Conservation (phyloP, 352 stramenopile genomes). For the Phytophthora meadii region DNA sequence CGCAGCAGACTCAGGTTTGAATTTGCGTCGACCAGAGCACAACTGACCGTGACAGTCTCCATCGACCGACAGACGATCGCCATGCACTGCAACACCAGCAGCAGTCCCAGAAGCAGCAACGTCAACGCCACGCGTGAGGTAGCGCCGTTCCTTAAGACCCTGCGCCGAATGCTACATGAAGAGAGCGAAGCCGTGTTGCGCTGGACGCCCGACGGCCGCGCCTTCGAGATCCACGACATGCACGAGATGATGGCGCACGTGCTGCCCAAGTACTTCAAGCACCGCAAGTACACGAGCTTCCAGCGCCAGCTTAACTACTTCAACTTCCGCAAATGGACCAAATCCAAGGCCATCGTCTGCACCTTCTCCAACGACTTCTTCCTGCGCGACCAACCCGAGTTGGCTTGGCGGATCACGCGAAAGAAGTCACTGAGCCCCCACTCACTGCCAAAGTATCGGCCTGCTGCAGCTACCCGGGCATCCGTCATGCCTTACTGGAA, state of each 20-base stretch:
- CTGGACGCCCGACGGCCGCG: constrained; percentile 67
- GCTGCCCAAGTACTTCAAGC: constrained; percentile 95
- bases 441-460: constrained; percentile 17
- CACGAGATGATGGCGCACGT: constrained; percentile 82
- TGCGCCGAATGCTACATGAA: constrained; percentile 68
- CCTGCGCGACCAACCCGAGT: constrained; percentile 68
- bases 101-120: constrained; percentile 3
- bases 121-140: constrained; percentile 46
- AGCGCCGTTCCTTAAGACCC: constrained; percentile 70
- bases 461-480: constrained; percentile 6
- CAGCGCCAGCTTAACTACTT: constrained; percentile 96
- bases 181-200: constrained; percentile 63
- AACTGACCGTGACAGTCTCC: constrained; percentile 21
- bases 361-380: constrained; percentile 85
- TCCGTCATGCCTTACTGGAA: constrained; percentile 34
- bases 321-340: constrained; percentile 92
- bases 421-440: constrained; percentile 58
- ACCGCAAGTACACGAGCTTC: constrained; percentile 94
- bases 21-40: constrained; percentile 33
- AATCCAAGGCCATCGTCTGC: constrained; percentile 78
- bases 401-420: constrained; percentile 70
- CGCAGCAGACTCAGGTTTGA: constrained; percentile 38
- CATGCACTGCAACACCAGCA: constrained; percentile 32
- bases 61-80: not conserved
- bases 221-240: constrained; percentile 85